These are phyloP conservation scores for Rubroshorea leprosula DNA, from an alignment of 345 rosid genomes.

Conservation along the genomic window DNA sequence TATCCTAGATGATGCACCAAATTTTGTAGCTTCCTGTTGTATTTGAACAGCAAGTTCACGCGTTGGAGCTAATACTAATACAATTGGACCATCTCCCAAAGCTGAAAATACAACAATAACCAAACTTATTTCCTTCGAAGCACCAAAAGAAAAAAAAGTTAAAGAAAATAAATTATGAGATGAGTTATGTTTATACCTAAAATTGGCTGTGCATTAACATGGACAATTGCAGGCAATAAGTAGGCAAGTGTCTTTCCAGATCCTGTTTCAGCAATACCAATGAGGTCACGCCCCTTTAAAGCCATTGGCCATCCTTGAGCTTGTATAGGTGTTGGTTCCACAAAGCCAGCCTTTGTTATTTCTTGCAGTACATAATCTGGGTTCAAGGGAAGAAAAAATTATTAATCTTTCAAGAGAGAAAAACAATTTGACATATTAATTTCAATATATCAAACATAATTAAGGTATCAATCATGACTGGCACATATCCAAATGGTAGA, in stretches of 20 bases:
- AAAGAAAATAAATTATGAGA: constrained; percentile 1
- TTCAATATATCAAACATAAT: background rate
- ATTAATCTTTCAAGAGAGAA: constrained; percentile 8
- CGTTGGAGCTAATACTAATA: constrained; percentile 96
- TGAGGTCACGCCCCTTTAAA: constrained; percentile 88
- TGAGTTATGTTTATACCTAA: constrained; percentile 42
- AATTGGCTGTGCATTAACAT: constrained; percentile 96
- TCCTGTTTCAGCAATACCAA: constrained; percentile 98
- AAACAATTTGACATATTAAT: background rate
- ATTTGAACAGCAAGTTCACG: constrained; percentile 99
- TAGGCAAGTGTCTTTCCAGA: constrained; percentile 97
- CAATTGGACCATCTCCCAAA: constrained; percentile 96
- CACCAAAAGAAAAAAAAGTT: constrained; percentile 1
- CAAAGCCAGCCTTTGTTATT: constrained; percentile 85
- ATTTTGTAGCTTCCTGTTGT: constrained; percentile 94
- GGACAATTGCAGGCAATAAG: constrained; percentile 92
- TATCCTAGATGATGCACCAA: constrained; percentile 91
- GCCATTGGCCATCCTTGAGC: constrained; percentile 99
- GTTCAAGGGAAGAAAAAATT: constrained; percentile 12
- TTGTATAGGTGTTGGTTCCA: constrained; percentile 95
- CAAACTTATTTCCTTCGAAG: constrained; percentile 2
- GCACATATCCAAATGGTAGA: background rate
- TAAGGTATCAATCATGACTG: background rate
- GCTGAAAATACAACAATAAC: constrained; percentile 38
- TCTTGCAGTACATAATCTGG: constrained; percentile 96